phyloP scores from a whole-genome alignment of 1,284 basidiomycete species.

The Boletellus dicymbophilus region DNA sequence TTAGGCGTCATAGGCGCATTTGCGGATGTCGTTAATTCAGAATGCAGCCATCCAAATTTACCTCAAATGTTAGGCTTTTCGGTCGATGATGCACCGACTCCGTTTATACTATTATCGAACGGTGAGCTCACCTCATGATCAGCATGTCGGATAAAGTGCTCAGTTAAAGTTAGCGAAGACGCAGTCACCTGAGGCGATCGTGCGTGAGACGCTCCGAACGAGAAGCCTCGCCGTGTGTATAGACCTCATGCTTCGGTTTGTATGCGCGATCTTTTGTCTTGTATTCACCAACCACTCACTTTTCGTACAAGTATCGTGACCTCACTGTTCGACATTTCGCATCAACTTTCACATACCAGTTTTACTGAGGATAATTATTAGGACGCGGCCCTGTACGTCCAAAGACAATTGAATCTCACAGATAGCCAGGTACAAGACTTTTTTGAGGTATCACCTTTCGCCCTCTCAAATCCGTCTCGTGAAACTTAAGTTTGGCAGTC shows the following conservation, averaged over 20 bases:
- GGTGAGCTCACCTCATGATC: conserved; percentile 28
- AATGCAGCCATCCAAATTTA: conserved; percentile 49
- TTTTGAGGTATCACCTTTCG: conserved; percentile 50
- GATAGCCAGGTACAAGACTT: conserved; percentile 51
- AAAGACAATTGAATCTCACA: conserved; percentile 44
- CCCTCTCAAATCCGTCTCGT: not conserved
- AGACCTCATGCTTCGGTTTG: conserved; percentile 40
- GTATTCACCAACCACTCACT: not conserved
- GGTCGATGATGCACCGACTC: conserved; percentile 44
- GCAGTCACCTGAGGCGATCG: conserved; percentile 34
- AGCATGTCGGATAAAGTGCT: not conserved
- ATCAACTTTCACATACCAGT: not conserved
- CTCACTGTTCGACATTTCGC: conserved; percentile 33
- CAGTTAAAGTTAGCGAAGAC: conserved; percentile 39
- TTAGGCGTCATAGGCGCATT: not conserved
- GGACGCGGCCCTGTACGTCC: conserved; percentile 50
- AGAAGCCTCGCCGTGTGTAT: conserved; percentile 39
- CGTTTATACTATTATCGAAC: conserved; percentile 52
- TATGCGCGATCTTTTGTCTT: conserved; percentile 15
- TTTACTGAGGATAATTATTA: conserved; percentile 18
- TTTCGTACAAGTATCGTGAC: conserved; percentile 42
- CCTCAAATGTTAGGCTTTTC: conserved; percentile 58
- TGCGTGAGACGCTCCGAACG: conserved; percentile 30
- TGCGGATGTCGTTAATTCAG: not conserved
- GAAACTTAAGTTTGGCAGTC: conserved; percentile 29